These are phyloP conservation scores for Dryas alaskensis DNA, from an alignment of 306 rosid species.

Conservation along the genomic window DNA sequence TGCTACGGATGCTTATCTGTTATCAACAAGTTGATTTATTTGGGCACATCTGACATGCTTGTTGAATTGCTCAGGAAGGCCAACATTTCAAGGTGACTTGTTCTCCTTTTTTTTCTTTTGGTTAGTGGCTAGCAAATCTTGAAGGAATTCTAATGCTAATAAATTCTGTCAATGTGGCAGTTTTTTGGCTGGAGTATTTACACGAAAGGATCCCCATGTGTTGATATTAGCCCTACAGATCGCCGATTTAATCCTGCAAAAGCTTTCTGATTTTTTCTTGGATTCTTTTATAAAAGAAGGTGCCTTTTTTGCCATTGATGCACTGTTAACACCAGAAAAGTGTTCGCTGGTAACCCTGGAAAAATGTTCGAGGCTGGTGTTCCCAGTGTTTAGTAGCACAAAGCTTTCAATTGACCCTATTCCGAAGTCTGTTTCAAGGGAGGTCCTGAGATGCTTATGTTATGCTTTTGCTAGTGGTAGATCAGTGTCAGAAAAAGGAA, in stretches of 20 bases:
- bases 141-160: constrained; percentile 33
- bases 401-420: constrained; percentile 46
- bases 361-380: constrained; percentile 52
- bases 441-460: constrained; percentile 68
- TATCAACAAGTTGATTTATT: constrained; percentile 65
- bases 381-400: constrained; percentile 53
- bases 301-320: constrained; percentile 79
- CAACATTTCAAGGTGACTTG: constrained; percentile 79
- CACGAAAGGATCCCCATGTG: constrained; percentile 91
- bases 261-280: constrained; percentile 62
- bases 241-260: constrained; percentile 76
- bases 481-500: constrained; percentile 48
- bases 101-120: constrained; percentile 18
- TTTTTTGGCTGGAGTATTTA: constrained; percentile 86
- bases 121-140: constrained; percentile 12
- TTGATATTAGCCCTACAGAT: constrained; percentile 69
- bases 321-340: constrained; percentile 62
- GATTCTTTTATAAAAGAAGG: constrained; percentile 89
- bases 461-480: constrained; percentile 62
- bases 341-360: constrained; percentile 56
- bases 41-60: constrained; percentile 76
- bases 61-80: constrained; percentile 66
- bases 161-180: constrained; percentile 49
- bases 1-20: constrained; percentile 82
- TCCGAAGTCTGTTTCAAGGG: constrained; percentile 58